Percentiles rank a stretch among this genome's conserved stretches.
These are phyloP conservation scores for Paraglomus occultum DNA, from an alignment of 192 early-diverging fungal species.

Conservation along the genomic window DNA sequence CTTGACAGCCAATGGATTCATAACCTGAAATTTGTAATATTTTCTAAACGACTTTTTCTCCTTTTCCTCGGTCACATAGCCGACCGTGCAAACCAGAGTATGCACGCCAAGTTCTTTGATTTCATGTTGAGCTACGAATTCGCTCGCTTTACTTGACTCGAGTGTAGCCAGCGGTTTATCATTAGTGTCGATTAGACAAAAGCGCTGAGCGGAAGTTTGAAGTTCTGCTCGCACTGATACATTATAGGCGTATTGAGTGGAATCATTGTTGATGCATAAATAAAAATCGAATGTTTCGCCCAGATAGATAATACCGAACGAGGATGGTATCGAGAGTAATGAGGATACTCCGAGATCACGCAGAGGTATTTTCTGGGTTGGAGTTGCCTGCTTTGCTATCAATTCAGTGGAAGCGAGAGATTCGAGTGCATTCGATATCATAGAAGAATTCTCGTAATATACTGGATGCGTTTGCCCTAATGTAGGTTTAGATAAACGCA, in stretches of 20 bases:
- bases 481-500: slow-evolving; percentile 79
- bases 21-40: slow-evolving; percentile 95
- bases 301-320: slow-evolving; percentile 92
- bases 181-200: slow-evolving; percentile 66
- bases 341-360: slow-evolving; percentile 64
- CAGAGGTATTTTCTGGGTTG: slow-evolving; percentile 36
- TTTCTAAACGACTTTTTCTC: slow-evolving; percentile 75
- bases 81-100: slow-evolving; percentile 82
- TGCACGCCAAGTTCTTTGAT: slow-evolving; percentile 95
- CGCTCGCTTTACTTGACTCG: slow-evolving; percentile 66
- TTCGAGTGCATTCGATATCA: too few species aligned
- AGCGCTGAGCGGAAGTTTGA: slow-evolving; percentile 82
- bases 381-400: neutral
- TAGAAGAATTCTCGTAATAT: neutral
- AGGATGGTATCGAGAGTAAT: slow-evolving; percentile 72
- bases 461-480: slow-evolving; percentile 7
- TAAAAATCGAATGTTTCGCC: slow-evolving; percentile 90
- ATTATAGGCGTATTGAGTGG: slow-evolving; percentile 59
- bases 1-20: slow-evolving; percentile 94
- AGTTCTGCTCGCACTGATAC: slow-evolving; percentile 79
- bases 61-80: slow-evolving; percentile 71
- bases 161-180: slow-evolving; percentile 42
- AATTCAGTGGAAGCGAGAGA: neutral
- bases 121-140: slow-evolving; percentile 85
- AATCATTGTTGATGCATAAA: slow-evolving; percentile 88